These are phyloP conservation scores for Ilyonectria robusta DNA, from an alignment of 2,329 filamentous ascomycete species.

Conservation along the genomic window DNA sequence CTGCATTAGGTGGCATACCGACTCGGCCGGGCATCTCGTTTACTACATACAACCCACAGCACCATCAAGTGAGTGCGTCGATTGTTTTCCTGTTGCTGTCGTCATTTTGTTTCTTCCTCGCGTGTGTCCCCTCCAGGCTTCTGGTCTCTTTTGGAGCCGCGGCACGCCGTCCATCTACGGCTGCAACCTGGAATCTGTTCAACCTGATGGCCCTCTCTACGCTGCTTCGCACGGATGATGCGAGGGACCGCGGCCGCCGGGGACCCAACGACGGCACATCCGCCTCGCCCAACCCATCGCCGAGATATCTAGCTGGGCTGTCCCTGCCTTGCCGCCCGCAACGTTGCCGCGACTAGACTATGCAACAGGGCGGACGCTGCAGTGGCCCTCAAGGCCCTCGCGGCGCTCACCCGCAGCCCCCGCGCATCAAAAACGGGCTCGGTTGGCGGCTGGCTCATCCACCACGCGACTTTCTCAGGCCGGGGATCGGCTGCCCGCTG, in stretches of 20 bases:
- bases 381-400: slow-evolving; percentile 32
- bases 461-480: slow-evolving; percentile 12
- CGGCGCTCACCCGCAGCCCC: slow-evolving; percentile 11
- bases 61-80: neutral
- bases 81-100: neutral
- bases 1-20: slow-evolving; percentile 5
- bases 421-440: slow-evolving; percentile 1
- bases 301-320: slow-evolving; percentile 11
- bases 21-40: neutral
- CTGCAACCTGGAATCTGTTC: neutral
- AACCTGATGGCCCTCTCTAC: slow-evolving; percentile 3
- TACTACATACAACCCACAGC: neutral
- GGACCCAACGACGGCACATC: slow-evolving; percentile 11
- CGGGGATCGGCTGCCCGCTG: slow-evolving; percentile 14
- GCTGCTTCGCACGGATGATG: slow-evolving; percentile 17
- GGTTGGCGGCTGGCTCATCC: neutral
- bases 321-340: slow-evolving; percentile 23
- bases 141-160: neutral
- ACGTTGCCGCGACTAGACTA: slow-evolving; percentile 25
- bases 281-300: slow-evolving; percentile 11
- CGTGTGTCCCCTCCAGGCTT: neutral
- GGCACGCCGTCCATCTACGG: neutral
- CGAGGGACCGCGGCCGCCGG: slow-evolving; percentile 13
- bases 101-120: neutral
- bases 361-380: slow-evolving; percentile 17